Evolutionary conservation across 306 rosid genomes (phyloP), one percentile per base, ranked within the genome.

Genomic region (Trichosanthes cucumerina): DNA sequence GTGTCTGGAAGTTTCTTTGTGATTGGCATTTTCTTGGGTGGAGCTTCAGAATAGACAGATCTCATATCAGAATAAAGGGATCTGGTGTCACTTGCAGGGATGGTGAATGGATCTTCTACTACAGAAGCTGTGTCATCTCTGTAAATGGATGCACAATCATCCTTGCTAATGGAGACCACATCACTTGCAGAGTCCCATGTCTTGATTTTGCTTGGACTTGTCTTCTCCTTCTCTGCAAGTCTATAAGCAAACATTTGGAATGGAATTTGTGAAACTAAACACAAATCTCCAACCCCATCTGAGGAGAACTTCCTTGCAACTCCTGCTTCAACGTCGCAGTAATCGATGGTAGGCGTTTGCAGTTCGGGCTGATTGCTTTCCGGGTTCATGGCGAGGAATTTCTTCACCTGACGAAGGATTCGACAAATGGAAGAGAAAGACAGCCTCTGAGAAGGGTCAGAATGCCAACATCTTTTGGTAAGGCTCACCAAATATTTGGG

Each of bases 371-470:
- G 86, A 50, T 82, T 82, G 26, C 81, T 79, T 28, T 90, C 92
- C 0, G 91, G 90, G 77, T 86, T 88, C 86, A 89, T 85, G 24
- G 91, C 78, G 0, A 96, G 93, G 57, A 91, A 93, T 38, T 93
- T 93, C 81, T 93, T 96, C 5, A 87, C 86, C 88, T 86, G 87
- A 14, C 97, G 90, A 46, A 96, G 63, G 28, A 96, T 84, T 78
- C 99, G 89, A 75, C 93, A 91, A 9, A 96, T 90, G 66, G 99
- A 96, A 9, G 99, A 87, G 90, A 96, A 96, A 9, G 60, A 86
- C 0, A 91, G 93, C 53, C 99, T 93, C 68, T 87, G 94, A 44
- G 80, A 23, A 1, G 97, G 96, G 49, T 96, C 94, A 5, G 88
- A 78, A 47, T 90, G 97, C 99, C 99, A 96, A 23, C 99, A 96